Percentiles rank a stretch among this genome's conserved stretches.
These are phyloP conservation scores for Leccinum proximum DNA, from an alignment of 1,284 basidiomycete genomes.

Conservation along the genomic window DNA sequence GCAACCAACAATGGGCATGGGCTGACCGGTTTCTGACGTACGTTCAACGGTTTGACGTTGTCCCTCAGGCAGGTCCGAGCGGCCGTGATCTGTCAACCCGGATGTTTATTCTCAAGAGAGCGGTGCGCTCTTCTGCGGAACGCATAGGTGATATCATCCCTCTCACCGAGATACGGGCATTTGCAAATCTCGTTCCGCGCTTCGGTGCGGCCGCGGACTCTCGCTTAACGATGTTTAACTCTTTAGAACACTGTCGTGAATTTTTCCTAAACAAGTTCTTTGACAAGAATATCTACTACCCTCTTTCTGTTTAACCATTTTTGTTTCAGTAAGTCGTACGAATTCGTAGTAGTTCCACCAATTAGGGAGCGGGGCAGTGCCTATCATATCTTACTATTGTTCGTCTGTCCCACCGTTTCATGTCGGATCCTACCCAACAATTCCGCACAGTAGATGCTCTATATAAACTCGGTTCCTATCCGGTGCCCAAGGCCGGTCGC, in stretches of 20 bases:
- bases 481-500: not conserved
- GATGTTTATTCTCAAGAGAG: not conserved
- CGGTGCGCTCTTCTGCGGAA: not conserved
- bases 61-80: not conserved
- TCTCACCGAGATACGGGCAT: not conserved
- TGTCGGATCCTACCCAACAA: not conserved
- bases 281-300: not conserved
- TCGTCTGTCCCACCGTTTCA: not conserved
- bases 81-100: not conserved
- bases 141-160: not conserved
- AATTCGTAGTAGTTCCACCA: not conserved
- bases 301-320: not conserved
- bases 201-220: not conserved
- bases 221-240: not conserved
- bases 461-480: not conserved
- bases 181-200: not conserved
- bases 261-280: not conserved
- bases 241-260: not conserved
- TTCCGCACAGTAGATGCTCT: not conserved
- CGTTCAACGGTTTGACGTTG: not conserved
- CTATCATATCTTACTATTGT: not conserved
- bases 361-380: not conserved
- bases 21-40: not conserved
- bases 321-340: not conserved
- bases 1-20: not conserved